Conservation (phyloP, 108 stramenopile species). For the Fragilariopsis cylindrus region DNA sequence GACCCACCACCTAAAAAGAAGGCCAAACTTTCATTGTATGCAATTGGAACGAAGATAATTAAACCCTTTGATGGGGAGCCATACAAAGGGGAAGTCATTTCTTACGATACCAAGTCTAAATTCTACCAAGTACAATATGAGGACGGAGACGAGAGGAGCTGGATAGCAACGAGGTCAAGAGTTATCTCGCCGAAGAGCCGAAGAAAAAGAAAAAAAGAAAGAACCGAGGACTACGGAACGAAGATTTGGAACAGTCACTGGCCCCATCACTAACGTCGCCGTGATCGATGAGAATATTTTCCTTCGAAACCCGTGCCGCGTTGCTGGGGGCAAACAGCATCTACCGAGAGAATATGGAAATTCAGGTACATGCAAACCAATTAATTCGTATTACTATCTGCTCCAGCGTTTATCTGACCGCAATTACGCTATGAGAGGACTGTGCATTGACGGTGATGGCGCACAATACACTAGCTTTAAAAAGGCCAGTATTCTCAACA, state of each 20-base stretch:
- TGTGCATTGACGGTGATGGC: constrained; percentile 6
- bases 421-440: constrained; percentile 12
- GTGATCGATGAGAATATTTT: not conserved
- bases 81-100: constrained; percentile 1
- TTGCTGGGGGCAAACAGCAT: not conserved
- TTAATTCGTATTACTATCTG: constrained; percentile 4
- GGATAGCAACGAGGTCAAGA: not conserved
- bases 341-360: not conserved
- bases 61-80: constrained; percentile 1
- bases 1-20: not conserved
- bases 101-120: not conserved
- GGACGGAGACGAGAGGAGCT: constrained; percentile 6
- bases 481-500: not conserved
- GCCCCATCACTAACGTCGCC: not conserved
- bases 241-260: not conserved
- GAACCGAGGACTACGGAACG: not conserved
- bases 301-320: constrained; percentile 6
- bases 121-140: not conserved
- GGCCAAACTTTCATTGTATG: not conserved
- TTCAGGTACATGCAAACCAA: not conserved
- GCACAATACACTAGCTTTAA: not conserved
- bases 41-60: constrained; percentile 2
- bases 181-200: not conserved
- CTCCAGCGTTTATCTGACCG: constrained; percentile 6
- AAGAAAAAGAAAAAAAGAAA: no score